Conservation (phyloP, 129 eudicot species). For the Artemisia annua region DNA sequence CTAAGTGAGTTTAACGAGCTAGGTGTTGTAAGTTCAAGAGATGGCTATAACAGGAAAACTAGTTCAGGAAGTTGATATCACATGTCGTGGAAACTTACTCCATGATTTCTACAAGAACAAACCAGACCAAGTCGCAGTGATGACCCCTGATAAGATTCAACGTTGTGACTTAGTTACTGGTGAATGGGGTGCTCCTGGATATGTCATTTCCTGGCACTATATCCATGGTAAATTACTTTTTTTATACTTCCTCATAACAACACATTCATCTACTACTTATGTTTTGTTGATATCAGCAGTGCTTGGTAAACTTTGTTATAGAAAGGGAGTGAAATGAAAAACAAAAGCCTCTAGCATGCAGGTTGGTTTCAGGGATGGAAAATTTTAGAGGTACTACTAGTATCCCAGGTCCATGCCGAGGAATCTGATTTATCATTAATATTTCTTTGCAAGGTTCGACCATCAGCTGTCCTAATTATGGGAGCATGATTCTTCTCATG, state of each 20-base stretch:
- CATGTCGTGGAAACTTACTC: slow-evolving; percentile 18
- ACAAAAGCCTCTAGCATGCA: too few species aligned
- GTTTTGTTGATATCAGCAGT: background rate
- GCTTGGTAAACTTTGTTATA: too few species aligned
- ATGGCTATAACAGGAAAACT: slow-evolving; percentile 17
- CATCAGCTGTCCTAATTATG: too few species aligned
- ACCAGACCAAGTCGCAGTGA: slow-evolving; percentile 20
- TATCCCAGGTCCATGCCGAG: too few species aligned
- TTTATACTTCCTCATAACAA: background rate
- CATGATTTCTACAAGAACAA: slow-evolving; percentile 22
- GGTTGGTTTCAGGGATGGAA: too few species aligned
- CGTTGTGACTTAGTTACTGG: slow-evolving; percentile 32
- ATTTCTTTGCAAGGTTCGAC: too few species aligned
- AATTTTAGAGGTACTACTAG: too few species aligned
- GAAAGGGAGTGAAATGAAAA: too few species aligned
- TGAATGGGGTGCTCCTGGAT: slow-evolving; percentile 38
- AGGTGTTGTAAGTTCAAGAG: background rate
- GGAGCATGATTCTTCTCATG: too few species aligned
- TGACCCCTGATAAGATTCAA: slow-evolving; percentile 14
- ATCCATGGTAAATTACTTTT: slow-evolving; percentile 15
- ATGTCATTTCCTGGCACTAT: slow-evolving; percentile 29
- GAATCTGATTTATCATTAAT: too few species aligned
- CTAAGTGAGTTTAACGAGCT: too few species aligned
- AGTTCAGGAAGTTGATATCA: slow-evolving; percentile 27
- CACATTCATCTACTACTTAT: background rate